A percentile compares a stretch with the other conserved stretches of the same genome.
These are phyloP conservation scores for Colletotrichum chrysophilum DNA, from an alignment of 2,329 filamentous ascomycete species.

Conservation along the genomic window DNA sequence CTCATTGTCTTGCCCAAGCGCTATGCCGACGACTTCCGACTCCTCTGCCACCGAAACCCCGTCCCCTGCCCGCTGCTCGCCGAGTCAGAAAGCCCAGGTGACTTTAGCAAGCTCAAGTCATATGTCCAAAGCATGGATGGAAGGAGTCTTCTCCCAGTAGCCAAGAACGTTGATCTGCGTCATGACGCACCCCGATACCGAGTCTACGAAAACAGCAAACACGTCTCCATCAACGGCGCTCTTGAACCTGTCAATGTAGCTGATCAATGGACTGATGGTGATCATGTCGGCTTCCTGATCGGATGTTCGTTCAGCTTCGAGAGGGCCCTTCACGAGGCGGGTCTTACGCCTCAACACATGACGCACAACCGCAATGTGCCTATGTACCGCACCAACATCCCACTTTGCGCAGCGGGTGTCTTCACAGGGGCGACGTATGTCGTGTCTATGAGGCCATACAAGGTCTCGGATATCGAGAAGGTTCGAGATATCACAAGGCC, in stretches of 20 bases:
- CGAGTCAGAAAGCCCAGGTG: constrained; percentile 50
- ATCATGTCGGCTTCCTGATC: constrained; percentile 67
- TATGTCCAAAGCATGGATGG: constrained; percentile 26
- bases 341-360: constrained; percentile 57
- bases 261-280: constrained; percentile 53
- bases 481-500: constrained; percentile 61
- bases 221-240: constrained; percentile 31
- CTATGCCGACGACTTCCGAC: constrained; percentile 62
- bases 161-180: constrained; percentile 57
- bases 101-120: constrained; percentile 42
- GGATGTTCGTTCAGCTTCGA: constrained; percentile 72
- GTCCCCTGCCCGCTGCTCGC: constrained; percentile 67
- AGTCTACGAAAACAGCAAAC: constrained; percentile 57
- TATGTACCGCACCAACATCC: constrained; percentile 66
- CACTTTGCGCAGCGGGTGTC: constrained; percentile 61
- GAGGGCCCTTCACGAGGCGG: constrained; percentile 54
- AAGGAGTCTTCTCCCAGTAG: constrained; percentile 28
- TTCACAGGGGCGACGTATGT: constrained; percentile 61
- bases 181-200: constrained; percentile 63
- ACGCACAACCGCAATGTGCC: constrained; percentile 55
- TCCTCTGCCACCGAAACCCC: constrained; percentile 65
- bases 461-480: constrained; percentile 48
- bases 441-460: constrained; percentile 69
- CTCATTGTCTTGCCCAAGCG: constrained; percentile 62
- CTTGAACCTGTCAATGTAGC: constrained; percentile 42